phyloP scores from a whole-genome alignment of 2,329 filamentous ascomycete genomes.

The Pestalotiopsis sp. region DNA sequence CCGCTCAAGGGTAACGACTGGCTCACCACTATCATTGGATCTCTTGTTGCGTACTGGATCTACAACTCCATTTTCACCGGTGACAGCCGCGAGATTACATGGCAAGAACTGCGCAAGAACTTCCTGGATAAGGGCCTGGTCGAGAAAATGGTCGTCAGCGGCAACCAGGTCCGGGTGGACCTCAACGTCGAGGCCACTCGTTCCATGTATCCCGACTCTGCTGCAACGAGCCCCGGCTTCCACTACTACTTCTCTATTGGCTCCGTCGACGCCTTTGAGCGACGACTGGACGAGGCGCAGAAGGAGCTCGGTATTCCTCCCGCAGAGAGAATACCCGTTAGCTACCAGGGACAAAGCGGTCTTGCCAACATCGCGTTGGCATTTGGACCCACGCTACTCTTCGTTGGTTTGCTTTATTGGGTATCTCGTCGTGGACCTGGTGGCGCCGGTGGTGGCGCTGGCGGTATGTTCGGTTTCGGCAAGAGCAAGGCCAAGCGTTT shows the following conservation, averaged over 20 bases:
- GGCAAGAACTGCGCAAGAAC: conserved; percentile 92
- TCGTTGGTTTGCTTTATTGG: conserved; percentile 83
- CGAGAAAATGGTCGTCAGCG: conserved; percentile 85
- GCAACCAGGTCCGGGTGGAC: conserved; percentile 77
- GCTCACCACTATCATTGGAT: conserved; percentile 56
- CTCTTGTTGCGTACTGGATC: conserved; percentile 45
- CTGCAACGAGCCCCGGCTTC: conserved; percentile 69
- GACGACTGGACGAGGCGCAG: conserved; percentile 85
- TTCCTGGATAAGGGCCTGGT: conserved; percentile 97
- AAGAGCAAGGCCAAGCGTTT: conserved; percentile 96
- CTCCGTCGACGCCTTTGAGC: conserved; percentile 90
- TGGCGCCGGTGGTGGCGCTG: conserved; percentile 60
- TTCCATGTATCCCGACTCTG: conserved; percentile 75
- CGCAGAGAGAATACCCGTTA: conserved; percentile 89
- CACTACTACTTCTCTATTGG: conserved; percentile 95
- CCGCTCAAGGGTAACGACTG: conserved; percentile 32
- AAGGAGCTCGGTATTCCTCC: conserved; percentile 82
- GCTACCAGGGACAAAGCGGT: conserved; percentile 79
- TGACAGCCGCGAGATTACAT: conserved; percentile 79
- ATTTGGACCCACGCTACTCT: conserved; percentile 84
- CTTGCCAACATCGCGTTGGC: conserved; percentile 71
- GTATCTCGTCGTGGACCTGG: conserved; percentile 71
- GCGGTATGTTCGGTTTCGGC: conserved; percentile 92
- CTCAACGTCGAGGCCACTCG: conserved; percentile 76
- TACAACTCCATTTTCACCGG: conserved; percentile 47